Conservation (phyloP, 2,329 filamentous ascomycete species). For the Paraphoma sp. region DNA sequence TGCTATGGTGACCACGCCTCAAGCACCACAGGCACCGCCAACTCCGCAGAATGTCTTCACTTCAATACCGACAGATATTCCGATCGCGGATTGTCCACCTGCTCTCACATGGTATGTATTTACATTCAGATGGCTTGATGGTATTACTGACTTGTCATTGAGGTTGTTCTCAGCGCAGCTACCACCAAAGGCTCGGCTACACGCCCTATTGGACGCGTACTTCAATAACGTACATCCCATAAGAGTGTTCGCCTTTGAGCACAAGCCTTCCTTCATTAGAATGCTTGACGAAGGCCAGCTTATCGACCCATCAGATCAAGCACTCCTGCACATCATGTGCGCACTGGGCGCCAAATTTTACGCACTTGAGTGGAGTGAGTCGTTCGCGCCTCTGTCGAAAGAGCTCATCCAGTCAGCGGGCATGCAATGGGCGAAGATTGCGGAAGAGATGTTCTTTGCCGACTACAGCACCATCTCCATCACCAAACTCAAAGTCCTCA, state of each 20-base stretch:
- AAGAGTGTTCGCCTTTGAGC: conserved; percentile 37
- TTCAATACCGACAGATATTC: conserved; percentile 13
- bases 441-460: conserved; percentile 41
- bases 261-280: conserved; percentile 41
- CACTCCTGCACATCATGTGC: conserved; percentile 42
- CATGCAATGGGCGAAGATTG: conserved; percentile 42
- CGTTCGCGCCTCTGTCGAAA: conserved; percentile 30
- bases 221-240: conserved; percentile 41
- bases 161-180: conserved; percentile 35
- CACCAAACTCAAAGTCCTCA: conserved; percentile 38
- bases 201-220: conserved; percentile 36
- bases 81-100: conserved; percentile 27
- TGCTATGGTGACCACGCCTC: conserved; percentile 16
- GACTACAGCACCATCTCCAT: conserved; percentile 43
- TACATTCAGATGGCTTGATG: too few species aligned
- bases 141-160: neutral
- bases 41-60: conserved; percentile 18
- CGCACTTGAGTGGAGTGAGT: conserved; percentile 39
- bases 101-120: conserved; percentile 27
- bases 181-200: conserved; percentile 30
- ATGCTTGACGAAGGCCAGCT: conserved; percentile 42
- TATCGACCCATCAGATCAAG: conserved; percentile 35
- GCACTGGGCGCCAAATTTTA: conserved; percentile 39
- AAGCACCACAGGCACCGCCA: conserved; percentile 18
- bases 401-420: conserved; percentile 40